Evolutionary conservation across 805 yeast genomes (phyloP).

Genomic region (Cyberlindnera petersonii): DNA sequence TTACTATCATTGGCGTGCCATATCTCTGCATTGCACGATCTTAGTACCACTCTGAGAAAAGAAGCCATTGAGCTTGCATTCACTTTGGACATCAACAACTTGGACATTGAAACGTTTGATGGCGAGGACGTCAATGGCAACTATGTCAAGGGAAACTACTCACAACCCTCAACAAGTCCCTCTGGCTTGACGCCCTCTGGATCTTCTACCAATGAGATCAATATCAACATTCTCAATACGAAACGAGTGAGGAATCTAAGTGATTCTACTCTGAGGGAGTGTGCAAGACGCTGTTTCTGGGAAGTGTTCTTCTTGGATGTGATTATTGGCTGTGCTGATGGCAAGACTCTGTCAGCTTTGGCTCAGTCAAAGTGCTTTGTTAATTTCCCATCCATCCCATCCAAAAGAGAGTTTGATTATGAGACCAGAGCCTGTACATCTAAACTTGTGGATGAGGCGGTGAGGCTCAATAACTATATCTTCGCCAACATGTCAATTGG

Average conservation of each 20-base stretch:
- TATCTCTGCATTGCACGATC: conserved; percentile 47
- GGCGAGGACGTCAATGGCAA: conserved; percentile 27
- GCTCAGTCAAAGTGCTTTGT: conserved; percentile 35
- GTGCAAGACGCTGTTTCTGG: conserved; percentile 47
- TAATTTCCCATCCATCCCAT: conserved; percentile 37
- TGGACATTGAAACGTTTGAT: conserved; percentile 32
- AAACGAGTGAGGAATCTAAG: conserved; percentile 22
- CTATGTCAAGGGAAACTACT: background rate
- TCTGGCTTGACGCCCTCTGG: conserved; percentile 14
- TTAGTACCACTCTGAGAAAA: conserved; percentile 40
- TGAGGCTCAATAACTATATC: conserved; percentile 43
- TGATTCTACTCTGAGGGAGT: conserved; percentile 20
- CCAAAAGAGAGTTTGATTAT: conserved; percentile 40
- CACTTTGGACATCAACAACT: conserved; percentile 35
- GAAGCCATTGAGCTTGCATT: conserved; percentile 38
- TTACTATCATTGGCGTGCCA: conserved; percentile 43
- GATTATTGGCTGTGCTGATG: conserved; percentile 52
- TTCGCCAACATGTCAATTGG: conserved; percentile 37
- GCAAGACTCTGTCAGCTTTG: conserved; percentile 38
- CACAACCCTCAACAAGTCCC: conserved; percentile 9
- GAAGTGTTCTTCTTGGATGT: conserved; percentile 50
- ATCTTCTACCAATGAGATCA: conserved; percentile 19
- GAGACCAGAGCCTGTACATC: conserved; percentile 44
- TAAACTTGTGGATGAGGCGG: conserved; percentile 46
- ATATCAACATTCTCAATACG: conserved; percentile 24